phyloP scores from a whole-genome alignment of 139 green algal species.

The Auxenochlorella pyrenoidosa region DNA sequence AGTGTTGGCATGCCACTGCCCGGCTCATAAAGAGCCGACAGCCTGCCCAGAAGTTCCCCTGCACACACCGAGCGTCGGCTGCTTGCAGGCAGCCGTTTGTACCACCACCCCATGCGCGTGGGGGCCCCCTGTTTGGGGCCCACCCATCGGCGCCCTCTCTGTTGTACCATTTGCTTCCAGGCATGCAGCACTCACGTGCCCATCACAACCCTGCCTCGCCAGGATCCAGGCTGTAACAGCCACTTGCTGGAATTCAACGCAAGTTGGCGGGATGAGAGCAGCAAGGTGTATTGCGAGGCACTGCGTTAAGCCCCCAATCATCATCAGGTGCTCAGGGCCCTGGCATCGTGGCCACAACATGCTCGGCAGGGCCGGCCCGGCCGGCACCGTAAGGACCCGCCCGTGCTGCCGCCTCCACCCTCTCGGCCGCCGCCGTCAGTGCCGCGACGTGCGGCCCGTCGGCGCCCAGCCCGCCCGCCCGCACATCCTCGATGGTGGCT shows the following conservation, averaged over 20 bases:
- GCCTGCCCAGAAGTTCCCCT: too few relatives aligned
- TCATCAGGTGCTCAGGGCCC: neutral
- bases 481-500: constrained; percentile 4
- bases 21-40: too few relatives aligned
- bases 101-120: too few relatives aligned
- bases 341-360: neutral
- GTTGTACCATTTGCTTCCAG: too few relatives aligned
- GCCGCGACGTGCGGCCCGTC: neutral
- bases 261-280: too few relatives aligned
- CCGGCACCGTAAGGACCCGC: constrained; percentile 1
- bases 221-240: neutral
- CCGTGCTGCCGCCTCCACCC: constrained; percentile 14
- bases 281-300: neutral
- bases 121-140: too few relatives aligned
- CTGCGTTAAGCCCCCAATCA: neutral
- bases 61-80: too few relatives aligned
- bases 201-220: too few relatives aligned
- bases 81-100: too few relatives aligned
- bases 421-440: constrained; percentile 11
- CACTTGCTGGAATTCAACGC: neutral
- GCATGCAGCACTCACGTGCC: too few relatives aligned
- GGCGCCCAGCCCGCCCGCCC: constrained; percentile 2
- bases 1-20: too few relatives aligned
- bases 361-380: neutral
- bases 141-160: too few relatives aligned